Evolutionary conservation across 768 basidiomycete genomes (phyloP).

Genomic region (Lentinula sp.): DNA sequence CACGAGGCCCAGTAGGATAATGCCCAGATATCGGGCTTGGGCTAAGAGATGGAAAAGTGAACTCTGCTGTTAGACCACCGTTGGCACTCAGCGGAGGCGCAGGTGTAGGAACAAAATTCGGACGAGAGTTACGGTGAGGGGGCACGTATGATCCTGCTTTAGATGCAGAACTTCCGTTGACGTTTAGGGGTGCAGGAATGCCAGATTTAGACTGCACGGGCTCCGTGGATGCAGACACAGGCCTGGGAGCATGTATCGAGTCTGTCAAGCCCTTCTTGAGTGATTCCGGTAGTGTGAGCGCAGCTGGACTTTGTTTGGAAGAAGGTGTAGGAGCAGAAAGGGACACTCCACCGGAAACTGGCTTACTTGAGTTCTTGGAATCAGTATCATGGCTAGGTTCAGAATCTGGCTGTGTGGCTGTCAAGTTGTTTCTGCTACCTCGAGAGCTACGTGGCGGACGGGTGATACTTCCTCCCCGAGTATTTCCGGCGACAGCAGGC

Average conservation of each 20-base stretch:
- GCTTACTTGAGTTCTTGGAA: neutral
- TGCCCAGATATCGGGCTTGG: slow-evolving; percentile 3
- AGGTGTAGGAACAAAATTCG: slow-evolving; percentile 24
- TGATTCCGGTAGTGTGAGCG: neutral
- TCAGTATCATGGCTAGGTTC: neutral
- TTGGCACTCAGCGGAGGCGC: slow-evolving; percentile 18
- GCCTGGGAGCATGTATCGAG: neutral
- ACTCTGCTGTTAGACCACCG: slow-evolving; percentile 7
- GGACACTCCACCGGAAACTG: neutral
- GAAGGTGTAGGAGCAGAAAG: neutral
- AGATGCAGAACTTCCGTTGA: neutral
- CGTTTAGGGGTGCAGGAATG: neutral
- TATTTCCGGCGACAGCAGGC: slow-evolving; percentile 16
- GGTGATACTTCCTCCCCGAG: neutral
- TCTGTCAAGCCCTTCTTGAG: neutral
- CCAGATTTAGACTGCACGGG: neutral
- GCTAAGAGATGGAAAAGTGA: slow-evolving; percentile 1
- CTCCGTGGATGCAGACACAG: neutral
- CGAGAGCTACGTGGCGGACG: neutral
- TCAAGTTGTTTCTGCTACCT: neutral
- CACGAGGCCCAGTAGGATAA: slow-evolving; percentile 2
- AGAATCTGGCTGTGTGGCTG: neutral
- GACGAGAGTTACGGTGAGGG: neutral
- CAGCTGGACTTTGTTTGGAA: neutral
- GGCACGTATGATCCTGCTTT: neutral